These are phyloP conservation scores for Mycena vitilis DNA, from an alignment of 768 basidiomycete genomes.

Conservation along the genomic window DNA sequence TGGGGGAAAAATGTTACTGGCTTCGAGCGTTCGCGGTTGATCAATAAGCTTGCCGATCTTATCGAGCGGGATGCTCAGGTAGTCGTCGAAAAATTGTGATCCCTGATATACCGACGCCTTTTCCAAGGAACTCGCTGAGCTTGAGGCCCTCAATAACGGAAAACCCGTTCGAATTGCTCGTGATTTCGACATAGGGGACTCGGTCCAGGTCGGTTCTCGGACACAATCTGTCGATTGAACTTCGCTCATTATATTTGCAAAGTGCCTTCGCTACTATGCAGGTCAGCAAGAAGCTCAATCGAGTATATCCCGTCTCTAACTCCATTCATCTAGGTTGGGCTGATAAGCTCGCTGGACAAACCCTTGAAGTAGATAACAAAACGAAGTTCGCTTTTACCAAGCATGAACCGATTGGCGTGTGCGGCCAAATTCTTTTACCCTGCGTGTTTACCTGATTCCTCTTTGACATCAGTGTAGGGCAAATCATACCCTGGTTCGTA, in stretches of 20 bases:
- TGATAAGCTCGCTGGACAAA: slow-evolving; percentile 92
- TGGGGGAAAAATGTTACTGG: slow-evolving; percentile 94
- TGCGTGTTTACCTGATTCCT: too few relatives aligned
- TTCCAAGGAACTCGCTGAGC: slow-evolving; percentile 76
- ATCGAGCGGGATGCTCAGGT: slow-evolving; percentile 80
- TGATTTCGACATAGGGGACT: slow-evolving; percentile 86
- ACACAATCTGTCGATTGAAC: neutral
- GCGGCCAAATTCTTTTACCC: slow-evolving; percentile 48
- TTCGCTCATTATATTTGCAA: neutral
- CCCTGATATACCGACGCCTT: slow-evolving; percentile 3
- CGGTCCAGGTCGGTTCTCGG: slow-evolving; percentile 50
- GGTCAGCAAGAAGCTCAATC: slow-evolving; percentile 8
- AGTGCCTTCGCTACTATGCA: slow-evolving; percentile 90
- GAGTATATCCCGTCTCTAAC: neutral
- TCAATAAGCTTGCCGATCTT: slow-evolving; percentile 90
- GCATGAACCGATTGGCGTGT: slow-evolving; percentile 75
- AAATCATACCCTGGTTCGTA: slow-evolving; percentile 82
- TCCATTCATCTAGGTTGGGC: slow-evolving; percentile 72
- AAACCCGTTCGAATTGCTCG: slow-evolving; percentile 80
- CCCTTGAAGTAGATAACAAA: slow-evolving; percentile 84
- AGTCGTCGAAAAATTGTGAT: neutral
- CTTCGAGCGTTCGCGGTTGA: slow-evolving; percentile 80
- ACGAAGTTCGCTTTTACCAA: slow-evolving; percentile 87
- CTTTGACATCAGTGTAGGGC: slow-evolving; percentile 47
- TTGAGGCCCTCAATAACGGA: slow-evolving; percentile 91